Evolutionary conservation across 2,329 filamentous ascomycete genomes (phyloP).

Genomic region (Aspergillus pseudotamarii): DNA sequence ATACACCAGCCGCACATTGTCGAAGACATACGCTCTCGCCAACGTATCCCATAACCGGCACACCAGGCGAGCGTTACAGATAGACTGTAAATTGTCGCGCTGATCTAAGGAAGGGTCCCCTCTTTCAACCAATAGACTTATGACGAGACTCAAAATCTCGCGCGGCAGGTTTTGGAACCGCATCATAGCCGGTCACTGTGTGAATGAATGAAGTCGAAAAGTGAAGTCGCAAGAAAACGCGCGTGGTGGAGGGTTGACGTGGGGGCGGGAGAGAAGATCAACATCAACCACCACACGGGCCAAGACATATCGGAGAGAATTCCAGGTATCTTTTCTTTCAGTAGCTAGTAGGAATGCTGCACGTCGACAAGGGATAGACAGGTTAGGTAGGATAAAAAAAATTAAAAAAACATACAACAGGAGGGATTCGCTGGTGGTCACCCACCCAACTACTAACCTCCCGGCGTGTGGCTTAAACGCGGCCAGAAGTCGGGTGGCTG

Average conservation of each 20-base stretch:
- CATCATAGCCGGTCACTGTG: neutral
- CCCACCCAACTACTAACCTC: too few relatives aligned
- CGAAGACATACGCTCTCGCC: neutral
- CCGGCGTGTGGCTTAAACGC: neutral
- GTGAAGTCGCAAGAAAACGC: too few relatives aligned
- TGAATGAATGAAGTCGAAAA: neutral
- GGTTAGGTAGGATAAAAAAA: too few relatives aligned
- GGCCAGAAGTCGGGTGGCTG: constrained; percentile 5
- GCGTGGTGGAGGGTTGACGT: too few relatives aligned
- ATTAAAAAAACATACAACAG: too few relatives aligned
- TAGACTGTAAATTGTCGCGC: neutral
- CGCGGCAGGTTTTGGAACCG: neutral
- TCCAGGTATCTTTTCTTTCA: too few relatives aligned
- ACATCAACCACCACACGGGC: too few relatives aligned
- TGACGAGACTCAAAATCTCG: neutral
- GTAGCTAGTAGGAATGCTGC: too few relatives aligned
- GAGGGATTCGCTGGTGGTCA: too few relatives aligned
- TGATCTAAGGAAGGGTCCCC: neutral
- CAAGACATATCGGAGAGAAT: too few relatives aligned
- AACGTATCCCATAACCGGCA: neutral
- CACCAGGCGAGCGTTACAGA: neutral
- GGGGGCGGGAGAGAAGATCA: too few relatives aligned
- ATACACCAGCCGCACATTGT: neutral
- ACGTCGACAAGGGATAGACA: too few relatives aligned
- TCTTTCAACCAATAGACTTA: neutral